Conservation (phyloP, 352 stramenopile genomes). For the Phytophthora capsici region DNA sequence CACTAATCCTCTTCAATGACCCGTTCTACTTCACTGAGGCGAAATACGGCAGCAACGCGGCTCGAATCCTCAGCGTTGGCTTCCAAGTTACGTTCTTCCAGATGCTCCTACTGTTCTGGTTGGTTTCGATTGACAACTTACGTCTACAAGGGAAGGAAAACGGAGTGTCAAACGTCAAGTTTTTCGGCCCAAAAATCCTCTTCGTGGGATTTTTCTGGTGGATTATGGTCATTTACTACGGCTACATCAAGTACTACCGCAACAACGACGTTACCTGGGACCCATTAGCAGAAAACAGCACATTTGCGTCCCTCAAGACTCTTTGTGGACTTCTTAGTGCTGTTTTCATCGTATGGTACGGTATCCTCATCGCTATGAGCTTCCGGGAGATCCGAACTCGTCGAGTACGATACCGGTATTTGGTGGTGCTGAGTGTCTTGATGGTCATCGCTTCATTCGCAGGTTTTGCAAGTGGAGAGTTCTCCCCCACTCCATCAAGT, state of each 20-base stretch:
- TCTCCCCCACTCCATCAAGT: conserved; percentile 54
- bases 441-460: conserved; percentile 60
- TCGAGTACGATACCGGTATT: conserved; percentile 56
- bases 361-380: conserved; percentile 44
- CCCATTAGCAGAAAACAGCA: conserved; percentile 44
- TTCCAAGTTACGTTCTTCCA: conserved; percentile 74
- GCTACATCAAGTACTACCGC: conserved; percentile 68
- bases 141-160: conserved; percentile 55
- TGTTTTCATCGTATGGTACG: conserved; percentile 60
- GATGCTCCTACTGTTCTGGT: conserved; percentile 63
- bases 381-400: conserved; percentile 51
- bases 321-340: conserved; percentile 51
- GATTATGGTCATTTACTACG: conserved; percentile 57
- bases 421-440: conserved; percentile 50
- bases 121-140: conserved; percentile 65
- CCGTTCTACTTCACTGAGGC: conserved; percentile 64
- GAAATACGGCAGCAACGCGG: conserved; percentile 51
- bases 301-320: conserved; percentile 44
- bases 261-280: conserved; percentile 65
- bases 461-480: conserved; percentile 44
- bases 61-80: conserved; percentile 53
- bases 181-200: conserved; percentile 59
- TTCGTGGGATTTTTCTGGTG: conserved; percentile 65
- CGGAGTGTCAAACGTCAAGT: conserved; percentile 58
- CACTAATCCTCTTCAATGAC: conserved; percentile 66